phyloP scores from a whole-genome alignment of 192 early-diverging fungal genomes.

The Dissophora globulifera region DNA sequence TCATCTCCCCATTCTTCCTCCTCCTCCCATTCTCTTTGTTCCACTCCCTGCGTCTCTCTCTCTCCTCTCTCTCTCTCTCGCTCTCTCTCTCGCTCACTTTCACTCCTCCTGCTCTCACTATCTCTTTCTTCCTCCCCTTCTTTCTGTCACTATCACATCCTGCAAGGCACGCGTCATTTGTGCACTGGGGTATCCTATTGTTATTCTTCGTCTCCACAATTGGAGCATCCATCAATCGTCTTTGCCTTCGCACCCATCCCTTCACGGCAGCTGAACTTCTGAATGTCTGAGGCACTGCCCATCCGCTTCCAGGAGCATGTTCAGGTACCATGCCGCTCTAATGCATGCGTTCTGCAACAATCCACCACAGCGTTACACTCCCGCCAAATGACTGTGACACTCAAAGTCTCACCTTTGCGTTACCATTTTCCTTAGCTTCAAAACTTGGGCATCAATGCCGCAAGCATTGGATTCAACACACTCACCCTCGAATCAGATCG shows the following conservation, averaged over 20 bases:
- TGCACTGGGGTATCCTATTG: not conserved
- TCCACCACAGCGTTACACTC: too few relatives aligned
- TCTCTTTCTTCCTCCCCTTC: not conserved
- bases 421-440: constrained; percentile 84
- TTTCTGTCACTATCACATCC: not conserved
- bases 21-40: not conserved
- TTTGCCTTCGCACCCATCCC: too few relatives aligned
- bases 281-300: constrained; percentile 65
- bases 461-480: constrained; percentile 96
- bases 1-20: not conserved
- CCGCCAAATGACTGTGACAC: not conserved
- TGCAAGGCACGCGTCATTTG: not conserved
- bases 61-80: not conserved
- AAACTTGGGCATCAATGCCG: constrained; percentile 87
- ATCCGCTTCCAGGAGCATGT: constrained; percentile 97
- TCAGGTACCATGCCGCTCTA: constrained; percentile 71
- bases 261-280: constrained; percentile 6
- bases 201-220: not conserved
- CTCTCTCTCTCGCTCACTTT: not conserved
- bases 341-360: too few relatives aligned
- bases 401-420: not conserved
- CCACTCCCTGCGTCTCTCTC: not conserved
- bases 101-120: not conserved
- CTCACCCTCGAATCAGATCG: constrained; percentile 98
- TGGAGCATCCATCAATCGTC: too few relatives aligned